A percentile compares a stretch with the other conserved stretches of the same genome.
Conservation (phyloP, 345 rosid species). For the Raphanus sativus region DNA sequence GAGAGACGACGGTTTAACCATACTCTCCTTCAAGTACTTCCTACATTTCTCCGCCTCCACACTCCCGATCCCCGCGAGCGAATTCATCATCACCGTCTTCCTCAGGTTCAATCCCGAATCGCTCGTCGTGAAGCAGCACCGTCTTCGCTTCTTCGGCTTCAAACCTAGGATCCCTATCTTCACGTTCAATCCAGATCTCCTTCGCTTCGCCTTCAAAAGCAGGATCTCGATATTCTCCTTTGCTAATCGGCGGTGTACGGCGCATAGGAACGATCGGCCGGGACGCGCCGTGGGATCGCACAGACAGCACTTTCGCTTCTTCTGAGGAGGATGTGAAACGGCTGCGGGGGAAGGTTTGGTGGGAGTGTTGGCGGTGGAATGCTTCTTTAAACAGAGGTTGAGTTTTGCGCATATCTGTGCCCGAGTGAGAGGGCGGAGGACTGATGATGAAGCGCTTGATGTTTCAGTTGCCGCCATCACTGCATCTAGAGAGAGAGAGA, state of each 20-base stretch:
- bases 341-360: slow-evolving; percentile 7
- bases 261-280: slow-evolving; percentile 75
- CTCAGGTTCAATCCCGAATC: slow-evolving; percentile 27
- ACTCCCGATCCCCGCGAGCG: slow-evolving; percentile 64
- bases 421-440: slow-evolving; percentile 3
- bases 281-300: slow-evolving; percentile 83
- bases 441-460: background rate
- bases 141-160: background rate
- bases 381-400: background rate
- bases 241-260: slow-evolving; percentile 51
- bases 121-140: background rate
- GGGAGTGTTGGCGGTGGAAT: background rate
- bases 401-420: background rate
- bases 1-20: slow-evolving; percentile 59
- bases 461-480: background rate
- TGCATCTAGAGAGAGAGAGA: background rate
- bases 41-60: slow-evolving; percentile 68
- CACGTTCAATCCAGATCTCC: background rate
- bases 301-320: slow-evolving; percentile 48
- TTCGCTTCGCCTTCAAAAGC: background rate
- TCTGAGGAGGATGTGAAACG: slow-evolving; percentile 19
- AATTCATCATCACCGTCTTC: slow-evolving; percentile 78
- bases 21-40: slow-evolving; percentile 48
- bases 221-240: slow-evolving; percentile 2
- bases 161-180: background rate